Percentiles rank a stretch among this genome's conserved stretches.
Evolutionary conservation across 2,329 filamentous ascomycete species (phyloP).

Genomic region (Blastomyces gilchristii): DNA sequence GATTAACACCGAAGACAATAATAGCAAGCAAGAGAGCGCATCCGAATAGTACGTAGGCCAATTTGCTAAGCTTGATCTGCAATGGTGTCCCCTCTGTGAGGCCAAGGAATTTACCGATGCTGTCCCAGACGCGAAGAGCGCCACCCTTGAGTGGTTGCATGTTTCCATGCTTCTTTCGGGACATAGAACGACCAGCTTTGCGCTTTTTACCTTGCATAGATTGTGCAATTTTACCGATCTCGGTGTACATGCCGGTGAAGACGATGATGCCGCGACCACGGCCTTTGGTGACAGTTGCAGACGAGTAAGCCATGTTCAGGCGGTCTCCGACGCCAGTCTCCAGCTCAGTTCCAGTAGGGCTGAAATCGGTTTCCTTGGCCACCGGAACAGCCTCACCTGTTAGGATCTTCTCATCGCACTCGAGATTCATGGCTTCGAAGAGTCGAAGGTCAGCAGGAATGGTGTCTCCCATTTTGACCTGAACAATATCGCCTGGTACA

Average conservation of each 20-base stretch:
- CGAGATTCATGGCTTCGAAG: constrained; percentile 56
- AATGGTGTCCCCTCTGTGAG: constrained; percentile 66
- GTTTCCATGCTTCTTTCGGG: constrained; percentile 37
- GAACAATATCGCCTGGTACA: constrained; percentile 49
- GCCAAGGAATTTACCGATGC: constrained; percentile 47
- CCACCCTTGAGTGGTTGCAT: constrained; percentile 42
- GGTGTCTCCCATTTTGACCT: constrained; percentile 46
- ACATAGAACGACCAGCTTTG: constrained; percentile 33
- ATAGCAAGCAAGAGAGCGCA: constrained; percentile 55
- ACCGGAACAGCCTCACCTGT: constrained; percentile 54
- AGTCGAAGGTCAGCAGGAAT: constrained; percentile 49
- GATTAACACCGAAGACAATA: constrained; percentile 51
- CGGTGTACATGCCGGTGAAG: constrained; percentile 51
- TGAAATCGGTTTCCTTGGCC: constrained; percentile 38
- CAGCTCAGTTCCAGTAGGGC: constrained; percentile 19
- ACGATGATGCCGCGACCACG: constrained; percentile 49
- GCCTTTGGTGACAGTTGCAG: constrained; percentile 50
- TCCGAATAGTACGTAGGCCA: constrained; percentile 69
- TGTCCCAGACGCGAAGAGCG: constrained; percentile 39
- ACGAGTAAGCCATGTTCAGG: constrained; percentile 52
- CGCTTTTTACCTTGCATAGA: constrained; percentile 45
- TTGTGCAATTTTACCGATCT: constrained; percentile 51
- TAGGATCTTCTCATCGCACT: constrained; percentile 57
- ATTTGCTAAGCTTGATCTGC: constrained; percentile 74
- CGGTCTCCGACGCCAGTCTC: constrained; percentile 46